Conservation (phyloP, 176 grass and related monocot genomes). For the Eragrostis nindensis region DNA sequence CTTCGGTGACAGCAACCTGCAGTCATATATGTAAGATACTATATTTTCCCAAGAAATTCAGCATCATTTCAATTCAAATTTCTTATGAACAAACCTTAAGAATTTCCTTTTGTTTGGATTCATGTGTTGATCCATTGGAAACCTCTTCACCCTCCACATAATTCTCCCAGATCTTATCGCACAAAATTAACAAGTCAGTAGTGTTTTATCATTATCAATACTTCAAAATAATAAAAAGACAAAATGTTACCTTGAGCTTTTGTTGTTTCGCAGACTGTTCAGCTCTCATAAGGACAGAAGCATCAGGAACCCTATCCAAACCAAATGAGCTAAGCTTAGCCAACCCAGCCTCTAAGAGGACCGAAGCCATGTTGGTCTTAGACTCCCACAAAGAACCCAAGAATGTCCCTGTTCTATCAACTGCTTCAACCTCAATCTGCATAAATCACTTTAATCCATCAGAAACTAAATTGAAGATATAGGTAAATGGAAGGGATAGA, state of each 20-base stretch:
- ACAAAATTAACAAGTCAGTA: constrained; percentile 29
- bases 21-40: constrained; percentile 19
- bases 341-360: constrained; percentile 84
- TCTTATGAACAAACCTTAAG: constrained; percentile 71
- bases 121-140: constrained; percentile 70
- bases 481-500: not conserved
- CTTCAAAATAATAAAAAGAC: not conserved
- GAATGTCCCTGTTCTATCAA: constrained; percentile 94
- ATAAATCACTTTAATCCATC: constrained; percentile 23
- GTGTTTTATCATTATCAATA: not conserved
- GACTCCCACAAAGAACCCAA: constrained; percentile 91
- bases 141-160: constrained; percentile 84
- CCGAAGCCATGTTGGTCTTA: constrained; percentile 75
- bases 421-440: constrained; percentile 95
- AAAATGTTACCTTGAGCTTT: constrained; percentile 71
- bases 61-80: constrained; percentile 9
- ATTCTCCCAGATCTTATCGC: constrained; percentile 89
- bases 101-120: constrained; percentile 85
- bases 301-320: constrained; percentile 82
- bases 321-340: constrained; percentile 88
- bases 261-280: constrained; percentile 92
- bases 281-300: constrained; percentile 58
- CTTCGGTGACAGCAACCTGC: constrained; percentile 88
- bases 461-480: constrained; percentile 18
- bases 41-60: not conserved